A percentile compares a stretch with the other conserved stretches of the same genome.
Evolutionary conservation across 257 asterid genomes (phyloP).

Genomic region (Gentiana macrophylla): DNA sequence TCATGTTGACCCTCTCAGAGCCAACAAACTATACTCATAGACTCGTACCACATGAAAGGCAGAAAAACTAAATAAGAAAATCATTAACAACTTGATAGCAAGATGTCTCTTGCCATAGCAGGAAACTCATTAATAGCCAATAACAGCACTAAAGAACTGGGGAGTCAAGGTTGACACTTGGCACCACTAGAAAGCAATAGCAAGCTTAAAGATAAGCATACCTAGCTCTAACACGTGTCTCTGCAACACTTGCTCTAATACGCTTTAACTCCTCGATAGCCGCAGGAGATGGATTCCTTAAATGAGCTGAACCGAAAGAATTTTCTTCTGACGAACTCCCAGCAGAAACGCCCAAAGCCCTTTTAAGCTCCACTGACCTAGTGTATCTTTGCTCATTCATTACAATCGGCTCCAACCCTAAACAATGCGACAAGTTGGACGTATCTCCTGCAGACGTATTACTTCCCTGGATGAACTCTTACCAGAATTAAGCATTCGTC

Average conservation of each 20-base stretch:
- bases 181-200: not conserved
- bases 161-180: not conserved
- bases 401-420: slow-evolving; percentile 57
- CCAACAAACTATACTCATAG: too few relatives aligned
- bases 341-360: slow-evolving; percentile 51
- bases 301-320: slow-evolving; percentile 45
- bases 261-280: slow-evolving; percentile 65
- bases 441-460: slow-evolving; percentile 42
- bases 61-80: too few relatives aligned
- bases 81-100: too few relatives aligned
- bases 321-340: slow-evolving; percentile 63
- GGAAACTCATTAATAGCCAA: too few relatives aligned
- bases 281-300: slow-evolving; percentile 53
- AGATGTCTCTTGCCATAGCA: too few relatives aligned
- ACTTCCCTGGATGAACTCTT: slow-evolving; percentile 50
- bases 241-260: slow-evolving; percentile 46
- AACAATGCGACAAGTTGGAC: slow-evolving; percentile 53
- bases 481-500: slow-evolving; percentile 45
- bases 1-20: too few relatives aligned
- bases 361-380: slow-evolving; percentile 59
- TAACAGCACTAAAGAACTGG: not conserved
- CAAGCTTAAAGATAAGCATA: slow-evolving; percentile 13
- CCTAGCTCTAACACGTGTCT: slow-evolving; percentile 68
- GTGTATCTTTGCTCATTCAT: slow-evolving; percentile 45
- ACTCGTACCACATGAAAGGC: too few relatives aligned